A percentile compares a stretch with the other conserved stretches of the same genome.
Conservation (phyloP, 1,139 yeast genomes). For the Pichia sp. region DNA sequence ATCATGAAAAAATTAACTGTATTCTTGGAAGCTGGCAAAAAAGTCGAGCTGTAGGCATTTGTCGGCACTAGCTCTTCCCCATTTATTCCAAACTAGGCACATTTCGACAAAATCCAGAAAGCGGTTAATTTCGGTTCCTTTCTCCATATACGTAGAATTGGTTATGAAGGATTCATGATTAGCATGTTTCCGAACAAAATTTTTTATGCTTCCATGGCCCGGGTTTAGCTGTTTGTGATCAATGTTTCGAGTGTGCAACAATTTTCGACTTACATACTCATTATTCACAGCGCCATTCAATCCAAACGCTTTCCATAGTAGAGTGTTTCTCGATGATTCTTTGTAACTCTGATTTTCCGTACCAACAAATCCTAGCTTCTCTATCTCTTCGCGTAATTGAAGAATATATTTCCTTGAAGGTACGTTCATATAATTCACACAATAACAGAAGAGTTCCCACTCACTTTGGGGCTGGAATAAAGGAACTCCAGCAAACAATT, state of each 20-base stretch:
- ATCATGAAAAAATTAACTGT: background rate
- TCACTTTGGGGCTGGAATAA: slow-evolving; percentile 70
- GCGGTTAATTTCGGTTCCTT: slow-evolving; percentile 4
- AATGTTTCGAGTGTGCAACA: background rate
- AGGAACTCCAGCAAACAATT: slow-evolving; percentile 63
- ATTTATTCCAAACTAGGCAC: slow-evolving; percentile 28
- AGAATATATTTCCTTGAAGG: slow-evolving; percentile 45
- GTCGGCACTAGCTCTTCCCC: slow-evolving; percentile 15
- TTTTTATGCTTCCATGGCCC: slow-evolving; percentile 20
- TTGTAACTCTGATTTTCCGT: background rate
- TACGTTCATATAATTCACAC: slow-evolving; percentile 46
- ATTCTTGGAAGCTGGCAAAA: background rate
- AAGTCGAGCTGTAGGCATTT: slow-evolving; percentile 8
- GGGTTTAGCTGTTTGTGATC: slow-evolving; percentile 18
- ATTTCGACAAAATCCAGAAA: slow-evolving; percentile 21
- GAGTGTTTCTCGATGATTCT: slow-evolving; percentile 15
- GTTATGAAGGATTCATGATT: background rate
- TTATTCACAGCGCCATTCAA: slow-evolving; percentile 24
- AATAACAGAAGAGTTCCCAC: slow-evolving; percentile 56
- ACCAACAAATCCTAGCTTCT: slow-evolving; percentile 27
- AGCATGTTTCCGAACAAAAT: slow-evolving; percentile 15
- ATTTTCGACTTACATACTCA: slow-evolving; percentile 14
- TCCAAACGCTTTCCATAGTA: slow-evolving; percentile 31
- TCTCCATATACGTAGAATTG: slow-evolving; percentile 1
- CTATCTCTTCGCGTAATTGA: slow-evolving; percentile 35